Evolutionary conservation across 805 yeast species (phyloP).

Genomic region (Jamesozyma lodderae): DNA sequence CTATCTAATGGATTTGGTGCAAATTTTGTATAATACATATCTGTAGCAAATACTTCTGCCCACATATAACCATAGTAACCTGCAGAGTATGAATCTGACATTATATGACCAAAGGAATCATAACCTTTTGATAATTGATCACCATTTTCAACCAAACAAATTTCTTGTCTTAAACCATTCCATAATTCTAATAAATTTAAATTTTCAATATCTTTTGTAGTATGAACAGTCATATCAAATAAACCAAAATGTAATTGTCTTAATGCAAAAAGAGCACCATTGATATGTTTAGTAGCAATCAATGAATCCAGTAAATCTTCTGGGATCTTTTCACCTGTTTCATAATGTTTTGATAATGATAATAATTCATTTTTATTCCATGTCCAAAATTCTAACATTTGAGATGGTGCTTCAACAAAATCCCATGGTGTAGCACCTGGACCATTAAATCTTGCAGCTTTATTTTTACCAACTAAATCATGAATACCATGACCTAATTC

Average conservation of each 20-base stretch:
- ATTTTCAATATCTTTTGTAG: constrained; percentile 36
- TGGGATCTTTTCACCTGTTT: constrained; percentile 47
- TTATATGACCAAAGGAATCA: constrained; percentile 67
- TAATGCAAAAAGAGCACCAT: constrained; percentile 60
- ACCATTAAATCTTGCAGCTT: constrained; percentile 62
- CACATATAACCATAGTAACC: constrained; percentile 83
- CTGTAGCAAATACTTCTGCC: constrained; percentile 80
- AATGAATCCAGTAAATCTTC: constrained; percentile 50
- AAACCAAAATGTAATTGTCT: constrained; percentile 74
- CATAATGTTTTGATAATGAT: constrained; percentile 56
- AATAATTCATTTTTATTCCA: constrained; percentile 61
- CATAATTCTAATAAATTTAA: constrained; percentile 48
- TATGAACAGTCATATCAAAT: constrained; percentile 68
- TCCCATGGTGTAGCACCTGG: constrained; percentile 68
- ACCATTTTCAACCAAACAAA: constrained; percentile 50
- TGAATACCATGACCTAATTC: constrained; percentile 89
- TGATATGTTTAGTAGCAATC: constrained; percentile 60
- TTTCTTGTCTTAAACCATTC: constrained; percentile 58
- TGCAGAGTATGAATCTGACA: constrained; percentile 77
- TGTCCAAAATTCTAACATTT: constrained; percentile 81
- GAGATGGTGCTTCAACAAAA: constrained; percentile 88
- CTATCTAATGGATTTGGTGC: constrained; percentile 57
- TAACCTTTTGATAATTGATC: constrained; percentile 53
- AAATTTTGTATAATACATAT: constrained; percentile 67
- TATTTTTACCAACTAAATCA: constrained; percentile 58